These are phyloP conservation scores for Amaranthus cruentus DNA, from an alignment of 148 eudicot species.

Conservation along the genomic window DNA sequence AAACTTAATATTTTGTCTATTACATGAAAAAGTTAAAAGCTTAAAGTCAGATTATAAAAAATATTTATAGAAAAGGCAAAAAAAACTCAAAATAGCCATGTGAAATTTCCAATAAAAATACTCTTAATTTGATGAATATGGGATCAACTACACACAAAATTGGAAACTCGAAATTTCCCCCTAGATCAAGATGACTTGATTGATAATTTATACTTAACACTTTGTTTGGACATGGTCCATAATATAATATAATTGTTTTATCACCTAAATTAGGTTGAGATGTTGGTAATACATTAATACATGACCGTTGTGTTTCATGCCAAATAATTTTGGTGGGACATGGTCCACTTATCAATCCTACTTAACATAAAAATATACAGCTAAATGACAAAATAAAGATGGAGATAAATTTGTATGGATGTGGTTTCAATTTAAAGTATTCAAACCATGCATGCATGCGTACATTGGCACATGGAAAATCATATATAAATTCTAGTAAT, in stretches of 20 bases:
- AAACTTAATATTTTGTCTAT: no score
- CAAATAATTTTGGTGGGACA: constrained; percentile 14
- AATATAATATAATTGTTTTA: not conserved
- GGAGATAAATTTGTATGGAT: constrained; percentile 2
- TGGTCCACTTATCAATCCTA: constrained; percentile 10
- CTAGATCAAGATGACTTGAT: no score
- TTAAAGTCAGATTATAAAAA: no score
- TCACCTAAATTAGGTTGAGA: not conserved
- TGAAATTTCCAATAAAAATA: no score
- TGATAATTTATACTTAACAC: not conserved
- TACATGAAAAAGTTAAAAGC: no score
- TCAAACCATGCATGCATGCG: constrained; percentile 35
- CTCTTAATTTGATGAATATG: no score
- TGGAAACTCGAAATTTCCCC: no score
- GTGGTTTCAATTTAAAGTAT: constrained; percentile 17
- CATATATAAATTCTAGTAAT: constrained; percentile 29
- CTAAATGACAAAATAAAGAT: constrained; percentile 37
- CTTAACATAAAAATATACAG: constrained; percentile 19
- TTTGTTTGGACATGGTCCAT: constrained; percentile 5
- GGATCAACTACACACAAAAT: no score
- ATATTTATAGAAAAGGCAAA: no score
- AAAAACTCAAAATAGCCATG: no score
- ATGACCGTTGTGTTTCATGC: constrained; percentile 10
- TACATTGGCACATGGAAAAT: constrained; percentile 39
- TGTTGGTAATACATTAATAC: not conserved